phyloP scores from a whole-genome alignment of 768 basidiomycete genomes.

The Lactarius quietus region DNA sequence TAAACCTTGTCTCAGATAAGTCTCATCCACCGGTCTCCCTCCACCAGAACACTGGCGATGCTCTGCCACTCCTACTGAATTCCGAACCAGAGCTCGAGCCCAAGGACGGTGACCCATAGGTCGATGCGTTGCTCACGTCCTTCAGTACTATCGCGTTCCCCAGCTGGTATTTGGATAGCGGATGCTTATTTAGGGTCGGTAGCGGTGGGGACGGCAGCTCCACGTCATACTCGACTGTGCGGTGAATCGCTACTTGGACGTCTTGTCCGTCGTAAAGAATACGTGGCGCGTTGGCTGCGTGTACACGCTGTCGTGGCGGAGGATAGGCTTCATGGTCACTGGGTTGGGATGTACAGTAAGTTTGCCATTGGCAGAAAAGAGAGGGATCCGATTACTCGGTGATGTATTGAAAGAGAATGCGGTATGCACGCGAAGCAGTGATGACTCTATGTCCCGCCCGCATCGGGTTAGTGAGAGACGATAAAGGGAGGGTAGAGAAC shows the following conservation, averaged over 20 bases:
- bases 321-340: slow-evolving; percentile 1
- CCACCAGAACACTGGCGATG: neutral
- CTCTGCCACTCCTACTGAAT: neutral
- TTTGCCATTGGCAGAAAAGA: too few relatives aligned
- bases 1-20: neutral
- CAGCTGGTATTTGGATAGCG: neutral
- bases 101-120: neutral
- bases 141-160: neutral
- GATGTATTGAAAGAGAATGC: slow-evolving; percentile 20
- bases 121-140: neutral
- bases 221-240: slow-evolving; percentile 12
- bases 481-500: neutral
- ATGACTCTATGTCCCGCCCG: slow-evolving; percentile 7
- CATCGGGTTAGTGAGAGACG: neutral
- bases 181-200: slow-evolving; percentile 3
- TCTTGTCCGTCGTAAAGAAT: slow-evolving; percentile 3
- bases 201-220: neutral
- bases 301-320: slow-evolving; percentile 3
- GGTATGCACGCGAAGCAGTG: slow-evolving; percentile 14
- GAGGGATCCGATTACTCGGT: neutral
- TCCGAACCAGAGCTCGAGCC: neutral
- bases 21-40: neutral
- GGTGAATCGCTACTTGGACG: slow-evolving; percentile 14
- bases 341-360: neutral
- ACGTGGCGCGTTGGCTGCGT: neutral